These are phyloP conservation scores for Glebionis coronaria DNA, from an alignment of 129 eudicot species.

Conservation along the genomic window DNA sequence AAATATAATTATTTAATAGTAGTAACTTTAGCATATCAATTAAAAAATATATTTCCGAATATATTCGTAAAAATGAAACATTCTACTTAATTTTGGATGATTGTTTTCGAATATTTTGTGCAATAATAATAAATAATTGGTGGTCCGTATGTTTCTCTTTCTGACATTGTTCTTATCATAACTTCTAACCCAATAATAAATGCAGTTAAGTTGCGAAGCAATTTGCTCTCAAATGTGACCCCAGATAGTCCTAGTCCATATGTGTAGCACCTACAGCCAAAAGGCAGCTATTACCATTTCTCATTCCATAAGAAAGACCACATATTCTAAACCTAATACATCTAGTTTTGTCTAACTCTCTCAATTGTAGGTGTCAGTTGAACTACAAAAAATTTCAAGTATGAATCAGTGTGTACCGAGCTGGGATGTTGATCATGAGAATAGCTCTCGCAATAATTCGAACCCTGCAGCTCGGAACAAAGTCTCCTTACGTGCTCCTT, in stretches of 20 bases:
- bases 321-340: slow-evolving; percentile 9
- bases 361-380: not conserved
- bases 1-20: too few relatives aligned
- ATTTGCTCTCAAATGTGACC: slow-evolving; percentile 33
- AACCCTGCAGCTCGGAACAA: not conserved
- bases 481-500: slow-evolving; percentile 12
- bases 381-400: not conserved
- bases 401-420: slow-evolving; percentile 82
- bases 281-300: slow-evolving; percentile 28
- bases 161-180: slow-evolving; percentile 34
- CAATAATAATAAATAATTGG: slow-evolving; percentile 10
- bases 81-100: not conserved
- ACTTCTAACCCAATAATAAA: slow-evolving; percentile 22
- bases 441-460: slow-evolving; percentile 12
- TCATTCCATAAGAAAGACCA: slow-evolving; percentile 23
- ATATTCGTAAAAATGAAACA: not conserved
- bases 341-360: not conserved
- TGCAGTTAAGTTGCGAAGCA: slow-evolving; percentile 7
- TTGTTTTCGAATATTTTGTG: not conserved
- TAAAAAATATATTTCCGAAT: not conserved
- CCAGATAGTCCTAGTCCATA: slow-evolving; percentile 30
- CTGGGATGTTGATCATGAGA: slow-evolving; percentile 47
- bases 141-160: slow-evolving; percentile 25
- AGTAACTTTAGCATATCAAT: too few relatives aligned
- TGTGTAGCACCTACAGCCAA: slow-evolving; percentile 28